Conservation (phyloP, 2,329 filamentous ascomycete genomes). For the Cladophialophora carrionii region DNA sequence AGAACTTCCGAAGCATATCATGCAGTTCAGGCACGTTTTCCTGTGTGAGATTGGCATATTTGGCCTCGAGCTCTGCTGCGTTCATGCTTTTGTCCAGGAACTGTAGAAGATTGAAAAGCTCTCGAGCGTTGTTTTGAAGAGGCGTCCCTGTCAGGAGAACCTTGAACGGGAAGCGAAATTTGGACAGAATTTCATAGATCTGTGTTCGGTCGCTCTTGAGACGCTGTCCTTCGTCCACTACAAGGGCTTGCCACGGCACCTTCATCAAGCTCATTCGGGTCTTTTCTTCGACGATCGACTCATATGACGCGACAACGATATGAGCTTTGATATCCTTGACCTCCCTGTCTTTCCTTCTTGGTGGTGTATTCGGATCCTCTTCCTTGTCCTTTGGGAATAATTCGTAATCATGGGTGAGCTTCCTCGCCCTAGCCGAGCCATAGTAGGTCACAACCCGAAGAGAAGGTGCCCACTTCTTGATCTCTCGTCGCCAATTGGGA, state of each 20-base stretch:
- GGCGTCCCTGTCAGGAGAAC: slow-evolving; percentile 87
- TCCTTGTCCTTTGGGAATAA: slow-evolving; percentile 67
- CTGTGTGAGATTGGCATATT: slow-evolving; percentile 77
- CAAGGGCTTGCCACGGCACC: slow-evolving; percentile 81
- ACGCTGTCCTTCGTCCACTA: slow-evolving; percentile 94
- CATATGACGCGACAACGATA: slow-evolving; percentile 92
- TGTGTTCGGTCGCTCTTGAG: slow-evolving; percentile 89
- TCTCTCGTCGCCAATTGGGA: slow-evolving; percentile 95
- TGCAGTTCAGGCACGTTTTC: slow-evolving; percentile 83
- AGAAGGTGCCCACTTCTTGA: slow-evolving; percentile 87
- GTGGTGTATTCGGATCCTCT: slow-evolving; percentile 42
- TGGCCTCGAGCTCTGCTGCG: slow-evolving; percentile 72
- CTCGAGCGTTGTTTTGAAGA: slow-evolving; percentile 79
- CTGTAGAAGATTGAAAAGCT: slow-evolving; percentile 94
- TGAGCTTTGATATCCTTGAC: slow-evolving; percentile 75
- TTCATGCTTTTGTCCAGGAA: slow-evolving; percentile 77
- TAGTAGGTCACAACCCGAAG: slow-evolving; percentile 92
- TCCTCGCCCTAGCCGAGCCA: slow-evolving; percentile 73
- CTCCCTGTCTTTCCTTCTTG: slow-evolving; percentile 32
- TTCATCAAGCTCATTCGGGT: slow-evolving; percentile 67
- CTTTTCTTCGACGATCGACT: slow-evolving; percentile 76
- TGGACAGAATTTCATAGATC: slow-evolving; percentile 73
- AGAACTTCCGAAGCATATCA: slow-evolving; percentile 74
- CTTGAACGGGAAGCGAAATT: slow-evolving; percentile 78
- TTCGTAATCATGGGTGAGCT: slow-evolving; percentile 79